A percentile compares a stretch with the other conserved stretches of the same genome.
Conservation (phyloP, 2,329 filamentous ascomycete genomes). For the Claviceps pazoutovae region DNA sequence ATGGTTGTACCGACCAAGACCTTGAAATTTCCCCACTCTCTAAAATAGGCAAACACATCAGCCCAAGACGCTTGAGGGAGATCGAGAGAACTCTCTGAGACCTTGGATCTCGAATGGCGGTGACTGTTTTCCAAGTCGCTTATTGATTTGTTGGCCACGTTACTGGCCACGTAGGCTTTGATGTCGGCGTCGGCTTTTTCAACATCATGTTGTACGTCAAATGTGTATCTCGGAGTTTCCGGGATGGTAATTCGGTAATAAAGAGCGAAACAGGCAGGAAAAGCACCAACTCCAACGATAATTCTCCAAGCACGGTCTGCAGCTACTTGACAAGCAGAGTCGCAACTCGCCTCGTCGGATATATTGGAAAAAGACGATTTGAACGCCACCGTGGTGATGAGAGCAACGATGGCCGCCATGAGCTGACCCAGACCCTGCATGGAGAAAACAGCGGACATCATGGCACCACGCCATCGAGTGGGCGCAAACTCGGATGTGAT, state of each 20-base stretch:
- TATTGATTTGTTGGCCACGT: slow-evolving; percentile 32
- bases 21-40: slow-evolving; percentile 54
- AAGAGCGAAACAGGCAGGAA: slow-evolving; percentile 66
- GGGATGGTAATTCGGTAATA: slow-evolving; percentile 79
- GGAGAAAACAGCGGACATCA: slow-evolving; percentile 73
- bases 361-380: slow-evolving; percentile 33
- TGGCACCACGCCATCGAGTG: slow-evolving; percentile 67
- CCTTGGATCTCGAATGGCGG: slow-evolving; percentile 34
- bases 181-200: slow-evolving; percentile 64
- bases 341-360: slow-evolving; percentile 34
- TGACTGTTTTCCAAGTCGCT: slow-evolving; percentile 32
- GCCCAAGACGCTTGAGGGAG: slow-evolving; percentile 55
- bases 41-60: slow-evolving; percentile 55
- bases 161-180: slow-evolving; percentile 40
- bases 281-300: slow-evolving; percentile 63
- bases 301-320: slow-evolving; percentile 75
- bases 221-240: slow-evolving; percentile 72
- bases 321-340: slow-evolving; percentile 48
- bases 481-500: slow-evolving; percentile 79
- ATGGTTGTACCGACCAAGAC: slow-evolving; percentile 62
- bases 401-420: slow-evolving; percentile 51
- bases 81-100: slow-evolving; percentile 38
- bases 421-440: slow-evolving; percentile 80
- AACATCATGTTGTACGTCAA: slow-evolving; percentile 63
- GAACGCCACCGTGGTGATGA: slow-evolving; percentile 55